Evolutionary conservation across 2,329 filamentous ascomycete species (phyloP).

Genomic region (Cercospora sesami): DNA sequence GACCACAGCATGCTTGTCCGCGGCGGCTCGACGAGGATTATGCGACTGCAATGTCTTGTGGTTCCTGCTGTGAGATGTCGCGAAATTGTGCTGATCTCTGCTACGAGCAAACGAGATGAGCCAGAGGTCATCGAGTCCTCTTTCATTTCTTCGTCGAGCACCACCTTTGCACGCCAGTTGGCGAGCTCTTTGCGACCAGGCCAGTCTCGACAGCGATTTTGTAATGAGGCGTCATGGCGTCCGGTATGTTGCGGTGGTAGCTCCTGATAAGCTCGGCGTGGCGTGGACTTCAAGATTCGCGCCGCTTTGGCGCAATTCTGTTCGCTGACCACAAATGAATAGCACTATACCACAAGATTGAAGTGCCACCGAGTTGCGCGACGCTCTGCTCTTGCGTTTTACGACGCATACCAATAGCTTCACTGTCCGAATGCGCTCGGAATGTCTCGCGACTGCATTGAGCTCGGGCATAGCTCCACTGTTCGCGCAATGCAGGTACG

Average conservation of each 20-base stretch:
- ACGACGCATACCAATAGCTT: neutral
- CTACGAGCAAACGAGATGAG: neutral
- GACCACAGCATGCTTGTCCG: constrained; percentile 3
- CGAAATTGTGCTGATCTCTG: neutral
- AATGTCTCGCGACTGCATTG: neutral
- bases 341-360: neutral
- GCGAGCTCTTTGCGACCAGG: neutral
- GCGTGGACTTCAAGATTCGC: constrained; percentile 1
- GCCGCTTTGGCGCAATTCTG: neutral
- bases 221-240: constrained; percentile 5
- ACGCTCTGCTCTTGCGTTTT: neutral
- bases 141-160: constrained; percentile 1
- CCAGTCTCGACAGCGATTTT: constrained; percentile 7
- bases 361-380: neutral
- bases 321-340: neutral
- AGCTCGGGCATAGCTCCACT: neutral
- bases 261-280: constrained; percentile 2
- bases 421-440: neutral
- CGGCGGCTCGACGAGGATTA: neutral
- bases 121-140: neutral
- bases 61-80: neutral
- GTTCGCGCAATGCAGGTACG: constrained; percentile 9
- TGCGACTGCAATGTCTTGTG: neutral
- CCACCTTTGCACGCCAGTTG: neutral
- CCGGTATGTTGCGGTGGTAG: constrained; percentile 8